Evolutionary conservation across 2,329 filamentous ascomycete genomes (phyloP).

Genomic region (Alternaria dauci): DNA sequence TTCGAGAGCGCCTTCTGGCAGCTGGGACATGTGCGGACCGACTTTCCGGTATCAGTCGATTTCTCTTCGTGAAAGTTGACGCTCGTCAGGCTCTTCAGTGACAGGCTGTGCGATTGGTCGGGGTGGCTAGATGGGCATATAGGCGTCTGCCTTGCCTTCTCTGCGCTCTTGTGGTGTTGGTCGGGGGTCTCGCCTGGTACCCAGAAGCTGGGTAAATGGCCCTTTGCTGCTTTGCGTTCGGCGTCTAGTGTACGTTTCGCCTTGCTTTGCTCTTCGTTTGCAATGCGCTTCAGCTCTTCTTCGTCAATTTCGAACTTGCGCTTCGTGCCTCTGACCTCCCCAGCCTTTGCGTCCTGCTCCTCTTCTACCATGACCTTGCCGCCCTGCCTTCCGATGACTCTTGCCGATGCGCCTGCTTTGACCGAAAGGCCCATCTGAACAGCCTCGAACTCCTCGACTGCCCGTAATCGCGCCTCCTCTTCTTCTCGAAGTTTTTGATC

Average conservation of each 20-base stretch:
- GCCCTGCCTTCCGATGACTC: constrained; percentile 52
- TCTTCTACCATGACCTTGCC: constrained; percentile 57
- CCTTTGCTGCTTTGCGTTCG: constrained; percentile 72
- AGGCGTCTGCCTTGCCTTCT: constrained; percentile 68
- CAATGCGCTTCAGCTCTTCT: constrained; percentile 75
- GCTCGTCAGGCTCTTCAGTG: constrained; percentile 77
- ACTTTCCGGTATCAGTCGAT: constrained; percentile 59
- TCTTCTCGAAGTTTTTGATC: constrained; percentile 69
- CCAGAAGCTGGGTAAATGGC: constrained; percentile 87
- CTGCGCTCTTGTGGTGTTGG: constrained; percentile 55
- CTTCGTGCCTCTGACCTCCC: constrained; percentile 62
- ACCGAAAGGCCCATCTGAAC: constrained; percentile 72
- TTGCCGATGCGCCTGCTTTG: constrained; percentile 47
- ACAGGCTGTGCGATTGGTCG: constrained; percentile 74
- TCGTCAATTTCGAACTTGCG: constrained; percentile 84
- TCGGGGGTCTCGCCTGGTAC: constrained; percentile 82
- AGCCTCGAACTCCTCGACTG: constrained; percentile 83
- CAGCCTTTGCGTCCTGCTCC: constrained; percentile 40
- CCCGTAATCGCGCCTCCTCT: constrained; percentile 73
- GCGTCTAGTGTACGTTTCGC: constrained; percentile 74
- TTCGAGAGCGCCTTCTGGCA: constrained; percentile 87
- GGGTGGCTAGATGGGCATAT: constrained; percentile 78
- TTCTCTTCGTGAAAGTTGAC: constrained; percentile 80
- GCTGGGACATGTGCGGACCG: constrained; percentile 74
- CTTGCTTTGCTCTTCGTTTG: constrained; percentile 72